Percentiles rank a stretch among this genome's conserved stretches.
phyloP scores from a whole-genome alignment of 768 basidiomycete species.

The Lactarius sp. region DNA sequence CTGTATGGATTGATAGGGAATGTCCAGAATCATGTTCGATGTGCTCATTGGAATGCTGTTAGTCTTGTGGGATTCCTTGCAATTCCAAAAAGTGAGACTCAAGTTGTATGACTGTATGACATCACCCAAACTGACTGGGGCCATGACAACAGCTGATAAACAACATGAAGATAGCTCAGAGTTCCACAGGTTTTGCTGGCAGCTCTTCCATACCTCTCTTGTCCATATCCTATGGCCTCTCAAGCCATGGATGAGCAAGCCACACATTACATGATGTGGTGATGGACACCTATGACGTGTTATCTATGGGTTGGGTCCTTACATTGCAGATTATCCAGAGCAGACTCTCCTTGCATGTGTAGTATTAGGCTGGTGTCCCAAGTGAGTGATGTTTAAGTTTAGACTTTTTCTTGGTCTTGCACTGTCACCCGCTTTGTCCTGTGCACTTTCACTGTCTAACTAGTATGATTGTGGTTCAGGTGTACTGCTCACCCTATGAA shows the following conservation, averaged over 20 bases:
- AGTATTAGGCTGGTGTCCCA: slow-evolving; percentile 32
- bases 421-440: too few relatives aligned
- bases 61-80: slow-evolving; percentile 29
- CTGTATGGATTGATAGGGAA: slow-evolving; percentile 29
- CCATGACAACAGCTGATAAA: too few relatives aligned
- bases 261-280: slow-evolving; percentile 24
- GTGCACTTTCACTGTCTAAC: too few relatives aligned
- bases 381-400: slow-evolving; percentile 11
- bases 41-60: slow-evolving; percentile 29
- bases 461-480: too few relatives aligned
- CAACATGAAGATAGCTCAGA: slow-evolving; percentile 4
- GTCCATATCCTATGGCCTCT: not conserved
- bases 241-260: slow-evolving; percentile 22
- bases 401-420: too few relatives aligned
- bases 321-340: slow-evolving; percentile 39
- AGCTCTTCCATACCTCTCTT: slow-evolving; percentile 23
- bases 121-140: too few relatives aligned
- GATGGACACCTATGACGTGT: slow-evolving; percentile 35
- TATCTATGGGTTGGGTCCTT: slow-evolving; percentile 34
- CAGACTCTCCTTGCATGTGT: slow-evolving; percentile 26
- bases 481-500: too few relatives aligned
- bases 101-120: too few relatives aligned
- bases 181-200: slow-evolving; percentile 24
- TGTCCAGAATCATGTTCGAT: slow-evolving; percentile 25
- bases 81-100: slow-evolving; percentile 31